Evolutionary conservation across 1,284 basidiomycete species (phyloP), one percentile per base, ranked within the genome.

Genomic region (Leccinum solheimii): DNA sequence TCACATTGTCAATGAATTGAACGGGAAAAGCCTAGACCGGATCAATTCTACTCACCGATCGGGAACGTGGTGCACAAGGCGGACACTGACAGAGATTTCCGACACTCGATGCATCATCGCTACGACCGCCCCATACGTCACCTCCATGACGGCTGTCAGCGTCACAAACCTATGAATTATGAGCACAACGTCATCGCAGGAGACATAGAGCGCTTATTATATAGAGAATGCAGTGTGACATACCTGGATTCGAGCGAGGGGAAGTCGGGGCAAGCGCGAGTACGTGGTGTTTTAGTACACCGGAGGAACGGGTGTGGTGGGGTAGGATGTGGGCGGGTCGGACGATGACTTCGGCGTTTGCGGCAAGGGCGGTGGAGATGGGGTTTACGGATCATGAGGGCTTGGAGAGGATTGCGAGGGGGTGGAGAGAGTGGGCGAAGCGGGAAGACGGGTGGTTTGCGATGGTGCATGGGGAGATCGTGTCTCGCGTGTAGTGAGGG

Each of bases 391-490:
- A 69, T 0, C 40, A 65, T 55, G 72, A 70, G 27, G 69, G 70
- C 11, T 52, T 78, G 50, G 62, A 68, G 58, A 60, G 61, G 40
- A 64, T 71, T 9, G 66, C 71, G 5, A 55, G 70, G 40, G 67
- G 64, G 2, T 76, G 76, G 72, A 62, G 64, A 14, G 62, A 67
- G 53, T 79, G 77, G 78, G 68, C 61, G 7, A 59, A 59, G 9
- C 62, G 69, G 13, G 76, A 76, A 58, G 76, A 77, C 26, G 78
- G 70, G 0, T 78, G 73, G 77, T 75, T 75, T 49, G 66, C 65
- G 7, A 2, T 77, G 19, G 49, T 76, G 43, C 70, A 77, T 45
- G 75, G 78, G 3, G 77, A 80, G 64, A 66, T 80, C 56, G 64
- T 74, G 26, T 71, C 62, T 56, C 67, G 14, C 36, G 14, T 38